Evolutionary conservation across 2,329 filamentous ascomycete species (phyloP).

Genomic region (Tolypocladium nubicola): DNA sequence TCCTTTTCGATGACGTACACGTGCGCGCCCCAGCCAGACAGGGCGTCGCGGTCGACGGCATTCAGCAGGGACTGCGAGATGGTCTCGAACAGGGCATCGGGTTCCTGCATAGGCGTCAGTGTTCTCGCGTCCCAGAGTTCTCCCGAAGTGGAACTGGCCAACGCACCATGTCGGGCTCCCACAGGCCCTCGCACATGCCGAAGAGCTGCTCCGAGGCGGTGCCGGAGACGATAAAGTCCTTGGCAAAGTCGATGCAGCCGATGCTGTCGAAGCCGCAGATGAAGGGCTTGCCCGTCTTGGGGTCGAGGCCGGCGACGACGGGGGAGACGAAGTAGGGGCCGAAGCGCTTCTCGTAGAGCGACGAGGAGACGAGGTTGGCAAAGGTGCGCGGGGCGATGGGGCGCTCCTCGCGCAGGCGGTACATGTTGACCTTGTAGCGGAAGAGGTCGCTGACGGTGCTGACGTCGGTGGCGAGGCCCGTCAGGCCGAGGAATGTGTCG

Average conservation of each 20-base stretch:
- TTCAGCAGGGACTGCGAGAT: conserved; percentile 93
- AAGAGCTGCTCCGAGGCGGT: conserved; percentile 97
- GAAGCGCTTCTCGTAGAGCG: conserved; percentile 90
- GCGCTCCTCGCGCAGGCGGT: conserved; percentile 95
- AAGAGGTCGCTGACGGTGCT: conserved; percentile 91
- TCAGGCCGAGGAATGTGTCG: conserved; percentile 89
- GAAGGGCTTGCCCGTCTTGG: conserved; percentile 88
- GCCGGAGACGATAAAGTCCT: conserved; percentile 97
- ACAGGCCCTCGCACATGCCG: conserved; percentile 95
- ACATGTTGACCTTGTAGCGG: conserved; percentile 99
- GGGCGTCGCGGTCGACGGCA: conserved; percentile 89
- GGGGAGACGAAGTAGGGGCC: conserved; percentile 94
- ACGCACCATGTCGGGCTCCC: conserved; percentile 92
- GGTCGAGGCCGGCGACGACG: conserved; percentile 89
- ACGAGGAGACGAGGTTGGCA: conserved; percentile 86
- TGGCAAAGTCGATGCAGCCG: conserved; percentile 98
- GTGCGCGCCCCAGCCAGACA: conserved; percentile 96
- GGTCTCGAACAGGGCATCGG: conserved; percentile 96
- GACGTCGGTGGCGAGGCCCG: conserved; percentile 92
- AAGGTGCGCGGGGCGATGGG: conserved; percentile 90
- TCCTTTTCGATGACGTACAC: conserved; percentile 99
- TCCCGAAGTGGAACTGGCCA: background rate
- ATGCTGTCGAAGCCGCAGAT: conserved; percentile 99
- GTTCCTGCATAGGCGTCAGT: conserved; percentile 40
- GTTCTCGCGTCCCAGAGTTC: too few relatives aligned